These are phyloP conservation scores for Blepharisma stoltei DNA, from an alignment of 73 alveolate species.

Conservation along the genomic window DNA sequence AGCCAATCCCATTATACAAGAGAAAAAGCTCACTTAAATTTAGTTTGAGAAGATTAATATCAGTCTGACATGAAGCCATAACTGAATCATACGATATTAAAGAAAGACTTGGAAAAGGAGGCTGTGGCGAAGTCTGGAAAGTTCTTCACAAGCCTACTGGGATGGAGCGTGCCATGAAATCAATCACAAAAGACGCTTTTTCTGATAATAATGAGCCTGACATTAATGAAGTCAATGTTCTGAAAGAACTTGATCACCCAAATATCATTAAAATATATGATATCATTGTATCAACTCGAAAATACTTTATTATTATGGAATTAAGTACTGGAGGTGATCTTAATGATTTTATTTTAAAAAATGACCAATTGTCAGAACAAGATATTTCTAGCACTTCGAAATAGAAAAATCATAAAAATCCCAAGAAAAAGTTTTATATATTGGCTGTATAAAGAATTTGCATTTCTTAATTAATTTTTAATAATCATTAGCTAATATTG, in stretches of 20 bases:
- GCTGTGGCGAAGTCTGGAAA: neutral
- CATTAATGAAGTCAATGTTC: conserved; percentile 39
- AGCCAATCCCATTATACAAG: too few relatives aligned
- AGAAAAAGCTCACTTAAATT: too few relatives aligned
- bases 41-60: too few relatives aligned
- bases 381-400: too few relatives aligned
- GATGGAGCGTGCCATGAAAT: neutral
- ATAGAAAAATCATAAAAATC: too few relatives aligned
- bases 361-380: neutral
- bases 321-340: conserved; percentile 53
- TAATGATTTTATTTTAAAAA: neutral
- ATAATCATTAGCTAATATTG: too few relatives aligned
- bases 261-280: conserved; percentile 45
- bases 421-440: too few relatives aligned
- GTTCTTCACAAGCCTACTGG: neutral
- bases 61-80: too few relatives aligned
- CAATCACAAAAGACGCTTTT: neutral
- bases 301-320: conserved; percentile 57
- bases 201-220: conserved; percentile 5
- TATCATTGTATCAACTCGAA: conserved; percentile 40
- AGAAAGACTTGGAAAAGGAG: neutral
- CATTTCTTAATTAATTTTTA: too few relatives aligned
- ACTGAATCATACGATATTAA: neutral
- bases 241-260: conserved; percentile 55
- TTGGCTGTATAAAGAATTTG: too few relatives aligned